Percentiles rank a stretch among this genome's conserved stretches.
These are phyloP conservation scores for Saccharomycopsis lassenensis DNA, from an alignment of 805 yeast genomes.

Conservation along the genomic window DNA sequence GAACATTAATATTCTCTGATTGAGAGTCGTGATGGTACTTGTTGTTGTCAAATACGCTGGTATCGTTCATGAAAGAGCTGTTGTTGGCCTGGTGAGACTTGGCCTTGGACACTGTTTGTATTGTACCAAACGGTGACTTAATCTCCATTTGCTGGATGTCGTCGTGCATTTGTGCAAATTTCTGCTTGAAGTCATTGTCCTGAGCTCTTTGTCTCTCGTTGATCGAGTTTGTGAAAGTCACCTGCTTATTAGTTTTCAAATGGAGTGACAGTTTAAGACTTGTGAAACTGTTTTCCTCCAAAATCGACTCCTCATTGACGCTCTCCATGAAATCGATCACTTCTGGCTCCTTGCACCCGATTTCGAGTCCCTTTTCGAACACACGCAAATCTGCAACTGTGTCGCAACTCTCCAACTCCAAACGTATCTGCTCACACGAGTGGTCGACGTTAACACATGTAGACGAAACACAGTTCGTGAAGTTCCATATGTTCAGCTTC, in stretches of 20 bases:
- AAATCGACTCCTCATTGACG: neutral
- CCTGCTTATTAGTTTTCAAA: slow-evolving; percentile 4
- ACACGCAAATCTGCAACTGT: slow-evolving; percentile 54
- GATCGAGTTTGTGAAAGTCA: slow-evolving; percentile 13
- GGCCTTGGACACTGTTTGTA: slow-evolving; percentile 7
- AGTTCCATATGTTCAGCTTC: slow-evolving; percentile 68
- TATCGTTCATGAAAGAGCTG: neutral
- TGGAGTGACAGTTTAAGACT: slow-evolving; percentile 8
- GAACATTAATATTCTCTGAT: too few relatives aligned
- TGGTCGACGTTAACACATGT: slow-evolving; percentile 73
- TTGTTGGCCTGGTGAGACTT: neutral
- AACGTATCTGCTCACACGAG: slow-evolving; percentile 60
- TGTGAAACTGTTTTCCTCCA: slow-evolving; percentile 16
- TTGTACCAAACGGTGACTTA: slow-evolving; percentile 17
- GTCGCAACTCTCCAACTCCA: slow-evolving; percentile 56
- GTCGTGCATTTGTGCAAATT: neutral
- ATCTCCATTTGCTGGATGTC: slow-evolving; percentile 5
- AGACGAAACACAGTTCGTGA: slow-evolving; percentile 61
- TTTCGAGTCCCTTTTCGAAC: too few relatives aligned
- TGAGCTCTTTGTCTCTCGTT: neutral
- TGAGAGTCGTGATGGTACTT: too few relatives aligned
- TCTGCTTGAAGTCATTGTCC: too few relatives aligned
- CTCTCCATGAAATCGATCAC: slow-evolving; percentile 46
- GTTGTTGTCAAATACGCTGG: too few relatives aligned
- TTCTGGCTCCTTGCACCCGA: too few relatives aligned